These are phyloP conservation scores for Penicillium brasilianum DNA, from an alignment of 2,329 filamentous ascomycete genomes.

Conservation along the genomic window DNA sequence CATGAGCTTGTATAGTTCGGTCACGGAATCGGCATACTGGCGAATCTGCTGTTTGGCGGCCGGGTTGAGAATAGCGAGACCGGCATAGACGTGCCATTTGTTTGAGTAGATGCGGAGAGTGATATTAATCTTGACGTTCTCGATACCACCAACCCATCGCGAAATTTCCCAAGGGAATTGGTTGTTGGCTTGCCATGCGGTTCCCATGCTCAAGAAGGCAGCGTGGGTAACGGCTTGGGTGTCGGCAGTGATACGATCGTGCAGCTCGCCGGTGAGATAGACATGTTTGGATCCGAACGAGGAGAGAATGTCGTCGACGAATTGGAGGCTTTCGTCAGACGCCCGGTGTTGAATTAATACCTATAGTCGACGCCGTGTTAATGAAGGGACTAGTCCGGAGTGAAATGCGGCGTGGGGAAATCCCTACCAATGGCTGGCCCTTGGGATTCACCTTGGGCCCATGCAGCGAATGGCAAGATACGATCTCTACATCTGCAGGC, in stretches of 20 bases:
- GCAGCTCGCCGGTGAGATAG: conserved; percentile 81
- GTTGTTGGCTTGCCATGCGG: conserved; percentile 91
- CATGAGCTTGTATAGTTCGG: conserved; percentile 96
- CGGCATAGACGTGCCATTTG: conserved; percentile 99
- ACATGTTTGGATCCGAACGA: conserved; percentile 88
- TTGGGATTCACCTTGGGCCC: conserved; percentile 86
- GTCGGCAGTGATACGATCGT: conserved; percentile 97
- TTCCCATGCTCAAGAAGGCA: conserved; percentile 96
- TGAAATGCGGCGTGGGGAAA: conserved; percentile 20
- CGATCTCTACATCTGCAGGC: conserved; percentile 85
- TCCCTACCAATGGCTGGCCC: conserved; percentile 81
- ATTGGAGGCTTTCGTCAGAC: conserved; percentile 72
- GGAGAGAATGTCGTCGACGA: conserved; percentile 79
- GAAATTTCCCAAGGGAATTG: conserved; percentile 97
- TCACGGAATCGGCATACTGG: conserved; percentile 91
- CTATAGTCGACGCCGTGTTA: conserved; percentile 44
- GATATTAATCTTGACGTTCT: conserved; percentile 99
- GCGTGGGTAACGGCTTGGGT: conserved; percentile 98
- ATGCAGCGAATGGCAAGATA: conserved; percentile 96
- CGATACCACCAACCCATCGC: conserved; percentile 96
- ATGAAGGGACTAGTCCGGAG: conserved; percentile 13
- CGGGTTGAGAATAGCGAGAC: conserved; percentile 94
- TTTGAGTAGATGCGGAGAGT: conserved; percentile 96
- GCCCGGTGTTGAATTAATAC: conserved; percentile 91
- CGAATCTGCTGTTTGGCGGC: conserved; percentile 89